Evolutionary conservation across 768 basidiomycete genomes (phyloP), one percentile per base, ranked within the genome.

Genomic region (Amanita phalloides): DNA sequence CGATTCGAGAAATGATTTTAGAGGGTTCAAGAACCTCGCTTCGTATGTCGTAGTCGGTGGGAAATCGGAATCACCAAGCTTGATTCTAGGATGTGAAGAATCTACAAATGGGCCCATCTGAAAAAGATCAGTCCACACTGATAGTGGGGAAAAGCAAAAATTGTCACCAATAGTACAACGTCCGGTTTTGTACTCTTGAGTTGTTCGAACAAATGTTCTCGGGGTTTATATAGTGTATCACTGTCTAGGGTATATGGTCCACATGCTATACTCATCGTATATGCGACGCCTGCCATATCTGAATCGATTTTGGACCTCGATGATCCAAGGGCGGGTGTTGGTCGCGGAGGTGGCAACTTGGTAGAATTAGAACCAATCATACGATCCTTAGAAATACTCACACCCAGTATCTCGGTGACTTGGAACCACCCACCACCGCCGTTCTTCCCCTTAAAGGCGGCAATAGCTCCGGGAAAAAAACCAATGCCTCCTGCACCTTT

Each of bases 101-200:
- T 97, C 92, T 39, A 98, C 68, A 62, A 98, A 99, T 1, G 96
- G 96, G 0, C 96, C 96, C 28, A 90, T 68, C 95, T 99, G 36
- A 35, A 46, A 38, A 41, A 43, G 45, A 11, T 33, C 47, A 49
- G 14, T 38, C 23, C 28, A 30, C 30, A 54, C 10, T 45, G 14
- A 10, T 26, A 14, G 17, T 25, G 35, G 0, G 9, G 10, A 28
- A 49, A 39, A 4, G 23, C 0, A 51, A 37, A 42, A 17, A 9
- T 0, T 57, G 72, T 32, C 62, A 95, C 95, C 50, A 99, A 71
- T 14, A 98, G 68, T 9, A 94, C 62, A 0, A 86, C 84, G 14
- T 83, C 74, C 1, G 95, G 95, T 58, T 82, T 84, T 23, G 71
- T 73, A 6, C 66, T 61, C 57, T 75, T 75, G n/a, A 85, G 68